phyloP scores from a whole-genome alignment of 768 basidiomycete genomes.

The Boletus subcaerulescens region DNA sequence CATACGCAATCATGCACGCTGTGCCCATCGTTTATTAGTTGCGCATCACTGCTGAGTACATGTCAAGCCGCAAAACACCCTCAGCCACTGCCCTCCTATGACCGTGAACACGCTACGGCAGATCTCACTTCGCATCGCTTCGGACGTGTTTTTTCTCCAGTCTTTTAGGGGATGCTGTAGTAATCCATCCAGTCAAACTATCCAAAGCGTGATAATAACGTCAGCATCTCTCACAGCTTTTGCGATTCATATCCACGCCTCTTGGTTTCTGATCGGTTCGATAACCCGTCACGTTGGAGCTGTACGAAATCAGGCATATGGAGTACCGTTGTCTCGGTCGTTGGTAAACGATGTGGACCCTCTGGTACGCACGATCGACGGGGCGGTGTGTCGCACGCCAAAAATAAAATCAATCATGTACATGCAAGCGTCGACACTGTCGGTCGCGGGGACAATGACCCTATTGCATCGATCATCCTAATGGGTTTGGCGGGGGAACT shows the following conservation, averaged over 20 bases:
- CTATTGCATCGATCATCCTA: too few species aligned
- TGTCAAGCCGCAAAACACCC: background rate
- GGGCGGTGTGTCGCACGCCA: background rate
- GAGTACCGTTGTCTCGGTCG: background rate
- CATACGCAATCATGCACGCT: conserved; percentile 18
- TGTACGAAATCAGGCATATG: background rate
- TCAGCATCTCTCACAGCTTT: background rate
- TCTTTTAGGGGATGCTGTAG: background rate
- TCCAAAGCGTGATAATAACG: background rate
- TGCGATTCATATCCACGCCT: conserved; percentile 3
- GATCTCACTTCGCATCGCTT: background rate
- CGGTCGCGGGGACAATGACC: too few species aligned
- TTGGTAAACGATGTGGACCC: too few species aligned
- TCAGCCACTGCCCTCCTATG: background rate
- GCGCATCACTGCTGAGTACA: conserved; percentile 1
- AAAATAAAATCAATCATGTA: too few species aligned
- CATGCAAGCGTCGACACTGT: too few species aligned
- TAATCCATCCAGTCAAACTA: background rate
- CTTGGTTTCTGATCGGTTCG: conserved; percentile 13
- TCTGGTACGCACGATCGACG: background rate
- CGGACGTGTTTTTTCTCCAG: background rate
- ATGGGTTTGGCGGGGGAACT: too few species aligned
- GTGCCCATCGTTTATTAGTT: conserved; percentile 4
- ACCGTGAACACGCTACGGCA: background rate
- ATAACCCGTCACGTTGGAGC: background rate